These are phyloP conservation scores for Hippophae rhamnoides DNA, from an alignment of 306 rosid genomes.

Conservation along the genomic window DNA sequence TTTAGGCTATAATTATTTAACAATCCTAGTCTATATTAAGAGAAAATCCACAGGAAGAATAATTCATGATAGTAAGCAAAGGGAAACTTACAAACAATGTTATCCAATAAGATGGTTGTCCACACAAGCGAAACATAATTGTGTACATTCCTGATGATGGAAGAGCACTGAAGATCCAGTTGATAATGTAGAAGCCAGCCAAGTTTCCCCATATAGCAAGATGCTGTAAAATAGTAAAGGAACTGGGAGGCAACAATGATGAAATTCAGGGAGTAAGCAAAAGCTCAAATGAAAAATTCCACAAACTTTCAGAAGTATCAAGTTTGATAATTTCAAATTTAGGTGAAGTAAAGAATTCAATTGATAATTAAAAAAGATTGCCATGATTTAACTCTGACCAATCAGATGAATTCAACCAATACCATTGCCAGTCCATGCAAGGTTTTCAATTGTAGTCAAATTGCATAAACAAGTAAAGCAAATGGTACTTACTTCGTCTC, in stretches of 20 bases:
- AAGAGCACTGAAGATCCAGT: slow-evolving; percentile 82
- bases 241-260: slow-evolving; percentile 54
- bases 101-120: slow-evolving; percentile 87
- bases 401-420: not conserved
- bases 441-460: not conserved
- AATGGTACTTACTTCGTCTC: slow-evolving; percentile 81
- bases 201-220: slow-evolving; percentile 93
- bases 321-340: too few relatives aligned
- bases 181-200: slow-evolving; percentile 69
- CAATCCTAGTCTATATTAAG: not conserved
- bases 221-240: slow-evolving; percentile 82
- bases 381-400: not conserved
- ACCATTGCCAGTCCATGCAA: not conserved
- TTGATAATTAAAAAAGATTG: not conserved
- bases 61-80: slow-evolving; percentile 1
- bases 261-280: slow-evolving; percentile 18
- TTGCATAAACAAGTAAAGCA: slow-evolving; percentile 4
- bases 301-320: too few relatives aligned
- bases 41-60: not conserved
- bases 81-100: slow-evolving; percentile 60
- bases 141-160: slow-evolving; percentile 96
- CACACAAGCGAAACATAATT: slow-evolving; percentile 81
- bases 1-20: not conserved
- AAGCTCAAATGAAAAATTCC: not conserved
- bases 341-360: not conserved